Base-by-base conservation (phyloP, 768 basidiomycete genomes). In the Serpula lacrymans region DNA sequence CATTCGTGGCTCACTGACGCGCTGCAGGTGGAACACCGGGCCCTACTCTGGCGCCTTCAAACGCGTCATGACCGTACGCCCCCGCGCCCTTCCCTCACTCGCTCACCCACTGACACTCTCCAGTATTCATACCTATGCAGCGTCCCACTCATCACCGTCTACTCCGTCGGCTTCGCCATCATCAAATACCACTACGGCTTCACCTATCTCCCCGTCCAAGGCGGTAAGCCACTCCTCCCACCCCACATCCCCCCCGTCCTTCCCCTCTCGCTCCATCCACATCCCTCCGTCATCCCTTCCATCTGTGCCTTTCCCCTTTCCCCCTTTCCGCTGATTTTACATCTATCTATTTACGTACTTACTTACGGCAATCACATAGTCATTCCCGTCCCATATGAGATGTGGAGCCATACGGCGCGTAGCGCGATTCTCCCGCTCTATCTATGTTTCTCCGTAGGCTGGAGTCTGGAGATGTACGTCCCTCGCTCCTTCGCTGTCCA, bases 111-210 rank as follows among this genome's bases (percentile, higher is more conserved):
- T 41, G 20, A 41, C 31, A 9, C 8, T 17, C n/a, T 12, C 5
- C 47, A 89, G 85, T 89, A 88, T 57, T 76, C 84, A 2, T 89
- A 89, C 52, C 53, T 88, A 17, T 32, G 78, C 41, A 74, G 70
- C 28, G 54, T 89, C 47, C 88, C 88, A 1, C 52, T 82, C 24
- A 63, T 85, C 53, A 61, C 72, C 38, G 44, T 62, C 14, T 88
- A 79, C 50, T 58, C 84, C 1, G 31, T 80, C 7, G 85, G 85
- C 1, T 84, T 84, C 52, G 59, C 78, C 4, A 46, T 74, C 43
- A 84, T 92, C 62, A 91, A 89, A 55, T 90, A 88, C 52, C 54
- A 59, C 7, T 77, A 87, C 49, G 88, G 88, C 0, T 88, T 70
- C 47, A 62, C 74, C 4, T 31, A 49, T 7, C 29, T 75, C 16